Base-by-base conservation (phyloP, 345 rosid genomes). In the Eutrema yunnanense region DNA sequence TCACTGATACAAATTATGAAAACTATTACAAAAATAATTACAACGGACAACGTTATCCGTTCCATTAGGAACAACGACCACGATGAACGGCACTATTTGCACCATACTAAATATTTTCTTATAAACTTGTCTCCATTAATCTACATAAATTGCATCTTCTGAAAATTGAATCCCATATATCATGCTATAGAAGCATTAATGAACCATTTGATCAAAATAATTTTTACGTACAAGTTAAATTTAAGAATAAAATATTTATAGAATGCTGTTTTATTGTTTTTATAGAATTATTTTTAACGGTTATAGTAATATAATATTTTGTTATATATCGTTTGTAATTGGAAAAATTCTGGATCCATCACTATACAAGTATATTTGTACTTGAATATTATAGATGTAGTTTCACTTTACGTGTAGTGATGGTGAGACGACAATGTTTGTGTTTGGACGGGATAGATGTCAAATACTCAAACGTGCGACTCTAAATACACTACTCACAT, bases 401-500 rank as follows among this genome's bases (percentile, higher is more conserved):
- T 49, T 11, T 22, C 55, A 33, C 37, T 53, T 62, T 43, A 63
- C 70, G 70, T 63, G 63, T 63, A 64, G 64, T 63, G 56, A 72
- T 43, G 76, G 69, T 62, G 76, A 62, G 71, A 56, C 76, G 64
- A 73, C 71, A 73, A 49, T 63, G 76, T 73, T 54, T 34, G 71
- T 44, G 49, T 36, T 54, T 54, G 71, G 41, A 54, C 71, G 71
- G 57, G 71, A 73, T 63, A 63, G 56, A 63, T 63, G 70, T 72
- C 76, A 72, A 61, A 16, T 61, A 42, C 53, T 62, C 62, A 61
- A 73, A 73, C 76, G 64, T 63, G 70, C 56, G 55, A 72, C 63
- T 43, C 55, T 43, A 43, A 13, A 53, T 22, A 19, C 69, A 9
- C 32, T 46, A 59, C 1, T 22, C 60, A 30, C 68, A 44, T 73